Evolutionary conservation across 805 yeast species (phyloP).

Genomic region (Isabelozyma pseudorhagii): DNA sequence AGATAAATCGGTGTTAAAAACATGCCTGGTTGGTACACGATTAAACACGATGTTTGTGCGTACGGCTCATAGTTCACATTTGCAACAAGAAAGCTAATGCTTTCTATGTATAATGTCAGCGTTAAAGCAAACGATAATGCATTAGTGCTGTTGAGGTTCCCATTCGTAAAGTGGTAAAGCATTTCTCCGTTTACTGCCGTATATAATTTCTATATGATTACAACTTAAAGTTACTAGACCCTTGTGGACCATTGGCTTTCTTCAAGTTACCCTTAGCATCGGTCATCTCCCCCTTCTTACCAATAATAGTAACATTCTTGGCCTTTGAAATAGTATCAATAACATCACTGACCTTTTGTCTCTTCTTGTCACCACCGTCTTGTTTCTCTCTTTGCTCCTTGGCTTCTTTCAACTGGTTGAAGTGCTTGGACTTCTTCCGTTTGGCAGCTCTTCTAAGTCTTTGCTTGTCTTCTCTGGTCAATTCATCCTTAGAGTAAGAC

Average conservation of each 20-base stretch:
- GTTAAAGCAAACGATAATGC: too few relatives aligned
- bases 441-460: constrained; percentile 84
- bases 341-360: constrained; percentile 58
- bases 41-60: too few relatives aligned
- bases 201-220: constrained; percentile 4
- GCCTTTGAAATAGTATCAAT: constrained; percentile 69
- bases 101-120: too few relatives aligned
- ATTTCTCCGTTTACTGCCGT: too few relatives aligned
- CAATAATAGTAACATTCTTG: constrained; percentile 76
- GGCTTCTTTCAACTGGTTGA: constrained; percentile 30
- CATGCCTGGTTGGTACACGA: too few relatives aligned
- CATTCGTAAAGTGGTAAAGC: too few relatives aligned
- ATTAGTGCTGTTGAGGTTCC: too few relatives aligned
- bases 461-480: constrained; percentile 80
- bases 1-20: too few relatives aligned
- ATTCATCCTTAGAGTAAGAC: constrained; percentile 76
- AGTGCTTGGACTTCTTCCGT: constrained; percentile 67
- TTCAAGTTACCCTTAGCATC: constrained; percentile 69
- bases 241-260: constrained; percentile 35
- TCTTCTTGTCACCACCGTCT: constrained; percentile 34
- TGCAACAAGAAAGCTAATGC: too few relatives aligned
- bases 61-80: too few relatives aligned
- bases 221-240: constrained; percentile 25
- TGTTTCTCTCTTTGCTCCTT: constrained; percentile 24
- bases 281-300: constrained; percentile 68